phyloP scores from a whole-genome alignment of 345 rosid genomes.

The Pistacia integerrima region DNA sequence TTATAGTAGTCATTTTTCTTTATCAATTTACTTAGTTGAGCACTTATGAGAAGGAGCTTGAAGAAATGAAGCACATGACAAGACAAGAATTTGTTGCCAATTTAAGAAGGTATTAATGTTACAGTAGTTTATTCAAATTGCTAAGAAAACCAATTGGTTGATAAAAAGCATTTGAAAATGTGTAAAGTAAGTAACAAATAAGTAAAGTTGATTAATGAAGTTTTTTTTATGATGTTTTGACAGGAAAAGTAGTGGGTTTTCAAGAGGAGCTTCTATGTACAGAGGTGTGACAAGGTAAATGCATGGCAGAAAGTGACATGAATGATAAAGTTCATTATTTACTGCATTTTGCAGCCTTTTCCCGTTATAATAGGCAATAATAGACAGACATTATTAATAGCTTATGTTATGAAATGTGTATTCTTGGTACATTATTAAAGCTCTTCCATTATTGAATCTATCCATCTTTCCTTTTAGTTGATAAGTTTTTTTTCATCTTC shows the following conservation, averaged over 20 bases:
- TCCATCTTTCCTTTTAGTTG: conserved; percentile 18
- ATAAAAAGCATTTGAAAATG: too few relatives aligned
- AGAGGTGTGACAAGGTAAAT: conserved; percentile 88
- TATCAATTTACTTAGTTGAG: conserved; percentile 42
- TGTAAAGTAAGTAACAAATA: too few relatives aligned
- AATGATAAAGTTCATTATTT: conserved; percentile 41
- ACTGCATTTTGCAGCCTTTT: conserved; percentile 42
- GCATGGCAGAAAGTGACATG: conserved; percentile 37
- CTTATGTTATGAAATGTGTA: conserved; percentile 14
- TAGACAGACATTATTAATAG: conserved; percentile 32
- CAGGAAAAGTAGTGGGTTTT: conserved; percentile 93
- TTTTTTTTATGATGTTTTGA: conserved; percentile 12
- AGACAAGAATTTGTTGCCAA: conserved; percentile 93
- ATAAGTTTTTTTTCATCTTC: conserved; percentile 4
- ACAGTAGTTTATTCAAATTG: not conserved
- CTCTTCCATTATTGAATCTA: conserved; percentile 20
- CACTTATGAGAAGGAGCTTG: conserved; percentile 73
- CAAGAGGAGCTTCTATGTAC: conserved; percentile 89
- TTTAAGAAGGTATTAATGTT: conserved; percentile 61
- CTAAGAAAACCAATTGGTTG: not conserved
- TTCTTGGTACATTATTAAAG: conserved; percentile 11
- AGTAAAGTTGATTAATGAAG: conserved; percentile 1
- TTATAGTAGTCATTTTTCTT: not conserved
- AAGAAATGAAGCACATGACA: conserved; percentile 72
- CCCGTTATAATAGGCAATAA: conserved; percentile 31